Base-by-base conservation (phyloP, 805 yeast species). In the Wickerhamiella sorbophila region DNA sequence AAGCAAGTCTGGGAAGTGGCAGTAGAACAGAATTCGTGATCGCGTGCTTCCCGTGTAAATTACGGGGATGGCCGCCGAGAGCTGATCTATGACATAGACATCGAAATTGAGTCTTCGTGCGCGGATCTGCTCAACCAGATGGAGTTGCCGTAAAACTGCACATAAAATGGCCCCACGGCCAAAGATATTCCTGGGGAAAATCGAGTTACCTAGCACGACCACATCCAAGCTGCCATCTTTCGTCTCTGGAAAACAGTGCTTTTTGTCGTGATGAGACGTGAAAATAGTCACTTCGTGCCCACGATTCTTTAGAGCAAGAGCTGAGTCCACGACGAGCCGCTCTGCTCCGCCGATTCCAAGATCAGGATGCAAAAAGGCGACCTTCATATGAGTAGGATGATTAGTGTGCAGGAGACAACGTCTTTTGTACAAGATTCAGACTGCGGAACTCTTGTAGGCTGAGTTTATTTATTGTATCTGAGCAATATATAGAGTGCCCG, bases 271-370 rank as follows among this genome's bases (percentile, higher is more conserved):
- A 56, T 91, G 95, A 0, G 95, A 86, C 0, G 98, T 88, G 61
- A 70, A 85, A 4, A 87, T 69, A 2, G 69, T 67, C 9, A 91
- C 76, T 1, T 65, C 67, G 55, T 81, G 77, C 4, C 77, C 76
- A 24, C 66, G 60, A 2, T 74, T 68, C 54, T 88, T 85, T 21
- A 91, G 63, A 0, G 95, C 94, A 3, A 85, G 65, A 0, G 97
- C 98, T 2, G 94, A 86, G 61, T 91, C 99, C 1, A 91, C 95
- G 1, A 91, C 86, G n/a, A 93, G 69, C 45, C 99, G 69, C 57
- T 91, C 99, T 1, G 99, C 99, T 3, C 99, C 99, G 4, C 81
- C 98, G 44, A 88, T 88, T 0, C 98, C 98, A 41, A 91, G 64
- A 62, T 91, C 98, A 0, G 98, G 98, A 56, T 91, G 98, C 4